Base-by-base conservation (phyloP, 1,284 basidiomycete genomes). In the Ceratobasidium sp. region DNA sequence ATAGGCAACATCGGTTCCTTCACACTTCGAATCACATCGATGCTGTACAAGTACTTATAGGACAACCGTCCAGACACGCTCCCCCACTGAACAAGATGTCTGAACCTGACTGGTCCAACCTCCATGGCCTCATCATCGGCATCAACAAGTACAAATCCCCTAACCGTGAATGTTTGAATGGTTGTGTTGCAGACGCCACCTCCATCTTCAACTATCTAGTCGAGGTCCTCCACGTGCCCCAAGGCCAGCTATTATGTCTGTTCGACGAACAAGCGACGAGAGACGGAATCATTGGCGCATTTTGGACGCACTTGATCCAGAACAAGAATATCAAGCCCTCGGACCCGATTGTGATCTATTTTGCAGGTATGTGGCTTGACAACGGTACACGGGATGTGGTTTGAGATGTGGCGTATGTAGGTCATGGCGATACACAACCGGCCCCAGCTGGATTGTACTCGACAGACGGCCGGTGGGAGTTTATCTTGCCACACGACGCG, bases 321-420 rank as follows among this genome's bases (percentile, higher is more conserved):
- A 71, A 71, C 25, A 4, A 44, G 28, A 42, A 38, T n/a, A 60
- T 71, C 28, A 38, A 60, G 7, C 33, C 30, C 33, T 54, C 11
- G 11, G 58, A 59, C 46, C 67, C 67, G 14, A 71, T 71, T 7
- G 30, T 71, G 16, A 51, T 71, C 40, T 71, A 71, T 40, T 71
- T 48, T 28, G 56, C 67, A 36, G 67, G 67, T 71, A 53, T 9
- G 64, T 38, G 2, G 9, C n/a, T 53, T 42, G 9, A 53, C 36
- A 51, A 36, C 46, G 9, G 12, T 28, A 21, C n/a, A 8, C 16
- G 16, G 33, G 5, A 5, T 38, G 1, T 5, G 12, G 5, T 33
- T 33, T 46, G 42, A 40, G 30, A 33, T 6, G 30, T 25, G 23
- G 2, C 25, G 33, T 6, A 1, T 8, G 12, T 44, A 70, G 67